Evolutionary conservation across 371 early-diverging fungal genomes (phyloP).

Genomic region (Catenaria anguillulae): DNA sequence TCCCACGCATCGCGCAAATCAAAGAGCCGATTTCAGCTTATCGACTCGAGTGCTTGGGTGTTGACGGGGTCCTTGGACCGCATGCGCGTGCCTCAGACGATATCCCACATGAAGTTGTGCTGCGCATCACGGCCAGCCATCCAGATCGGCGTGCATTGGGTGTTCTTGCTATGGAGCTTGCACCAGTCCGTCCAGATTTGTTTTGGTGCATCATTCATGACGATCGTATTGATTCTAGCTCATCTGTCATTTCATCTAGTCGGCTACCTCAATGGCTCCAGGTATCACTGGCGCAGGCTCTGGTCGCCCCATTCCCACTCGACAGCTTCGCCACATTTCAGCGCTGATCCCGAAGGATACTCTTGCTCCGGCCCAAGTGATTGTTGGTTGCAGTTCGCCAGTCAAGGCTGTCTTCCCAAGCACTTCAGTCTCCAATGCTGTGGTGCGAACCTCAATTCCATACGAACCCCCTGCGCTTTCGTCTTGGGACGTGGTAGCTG

Average conservation of each 20-base stretch:
- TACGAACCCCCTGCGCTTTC: too few relatives aligned
- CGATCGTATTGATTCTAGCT: neutral
- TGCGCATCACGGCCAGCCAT: slow-evolving; percentile 46
- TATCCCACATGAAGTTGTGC: slow-evolving; percentile 44
- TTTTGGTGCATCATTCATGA: neutral
- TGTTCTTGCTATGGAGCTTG: slow-evolving; percentile 46
- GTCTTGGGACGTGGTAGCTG: slow-evolving; percentile 24
- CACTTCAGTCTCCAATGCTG: too few relatives aligned
- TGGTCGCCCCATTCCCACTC: slow-evolving; percentile 47
- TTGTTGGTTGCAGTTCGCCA: too few relatives aligned
- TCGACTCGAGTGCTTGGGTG: slow-evolving; percentile 49
- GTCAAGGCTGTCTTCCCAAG: too few relatives aligned
- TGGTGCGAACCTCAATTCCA: too few relatives aligned
- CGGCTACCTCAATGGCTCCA: slow-evolving; percentile 60
- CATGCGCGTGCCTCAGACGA: slow-evolving; percentile 7
- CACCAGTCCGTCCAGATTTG: slow-evolving; percentile 43
- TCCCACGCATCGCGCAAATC: slow-evolving; percentile 32
- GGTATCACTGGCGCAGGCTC: slow-evolving; percentile 44
- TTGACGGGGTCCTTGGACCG: slow-evolving; percentile 54
- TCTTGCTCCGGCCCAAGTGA: too few relatives aligned
- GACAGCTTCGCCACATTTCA: slow-evolving; percentile 51
- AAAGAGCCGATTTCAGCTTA: slow-evolving; percentile 29
- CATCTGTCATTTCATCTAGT: too few relatives aligned
- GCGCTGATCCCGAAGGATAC: slow-evolving; percentile 35
- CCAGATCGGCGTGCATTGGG: slow-evolving; percentile 36